Evolutionary conservation across 1,284 basidiomycete genomes (phyloP), one percentile per base, ranked within the genome.

Genomic region (Ceratobasidium sp.): DNA sequence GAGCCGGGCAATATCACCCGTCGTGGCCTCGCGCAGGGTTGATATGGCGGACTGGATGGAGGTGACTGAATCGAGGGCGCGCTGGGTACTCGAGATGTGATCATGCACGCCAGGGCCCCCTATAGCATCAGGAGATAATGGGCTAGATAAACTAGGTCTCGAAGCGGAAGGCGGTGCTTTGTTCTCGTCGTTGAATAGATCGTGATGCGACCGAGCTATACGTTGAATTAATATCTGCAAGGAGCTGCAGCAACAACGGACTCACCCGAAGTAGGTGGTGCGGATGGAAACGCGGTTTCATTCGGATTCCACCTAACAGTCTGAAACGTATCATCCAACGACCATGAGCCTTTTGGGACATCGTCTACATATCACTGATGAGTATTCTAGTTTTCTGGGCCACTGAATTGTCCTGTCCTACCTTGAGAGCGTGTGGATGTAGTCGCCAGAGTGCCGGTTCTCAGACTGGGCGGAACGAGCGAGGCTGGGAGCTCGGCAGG

Each of bases 61-160:
- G 78, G 87, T 89, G 26, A 87, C 81, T 0, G 83, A 84, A 57
- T 90, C 86, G 23, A 92, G 78, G n/a, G 92, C 91, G 39, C 84
- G 86, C 59, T 85, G 89, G 1, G 93, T 96, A n/a, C 92, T 94
- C 75, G 85, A 85, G 43, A 96, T 82, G 77, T 96, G 92, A 77
- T 94, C 96, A 79, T 89, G 90, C 36, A 88, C 81, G 78, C 96
- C 96, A 6, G 93, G 94, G 55, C 96, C 89, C 77, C 95, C 92
- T 1, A 89, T 80, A n/a, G 10, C 80, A 80, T 30, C 77, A 75
- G 46, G 62, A 53, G 1, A 48, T 48, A 10, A 48, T 45, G 58
- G 80, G 80, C 2, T n/a, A n/a, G n/a, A n/a, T n/a, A n/a, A n/a
- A n/a, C n/a, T n/a, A n/a, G n/a, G n/a, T n/a, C n/a, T n/a, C n/a